phyloP scores from a whole-genome alignment of 495 filamentous ascomycete species.

The Podospora tetraspora region DNA sequence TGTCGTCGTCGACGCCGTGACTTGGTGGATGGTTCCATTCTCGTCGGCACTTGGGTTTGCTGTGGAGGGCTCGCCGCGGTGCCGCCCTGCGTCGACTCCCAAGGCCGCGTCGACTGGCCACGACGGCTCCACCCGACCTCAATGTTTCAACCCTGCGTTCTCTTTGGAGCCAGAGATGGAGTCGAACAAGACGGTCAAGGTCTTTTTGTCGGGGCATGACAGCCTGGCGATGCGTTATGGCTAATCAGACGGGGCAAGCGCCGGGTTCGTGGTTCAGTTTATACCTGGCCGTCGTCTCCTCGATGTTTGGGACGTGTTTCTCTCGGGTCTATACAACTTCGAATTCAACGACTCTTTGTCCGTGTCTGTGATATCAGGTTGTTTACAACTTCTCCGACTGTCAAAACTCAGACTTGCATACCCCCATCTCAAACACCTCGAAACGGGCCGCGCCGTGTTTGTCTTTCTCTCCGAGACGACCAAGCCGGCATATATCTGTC shows the following conservation, averaged over 20 bases:
- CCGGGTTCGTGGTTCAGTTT: not conserved
- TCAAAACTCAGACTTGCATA: not conserved
- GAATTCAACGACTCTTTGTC: not conserved
- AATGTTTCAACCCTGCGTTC: constrained; percentile 12
- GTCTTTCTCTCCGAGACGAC: not conserved
- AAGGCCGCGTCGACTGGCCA: constrained; percentile 14
- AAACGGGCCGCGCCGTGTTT: not conserved
- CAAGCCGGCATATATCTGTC: not conserved
- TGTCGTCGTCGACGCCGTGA: not conserved
- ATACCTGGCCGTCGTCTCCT: constrained; percentile 4
- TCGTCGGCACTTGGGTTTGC: not conserved
- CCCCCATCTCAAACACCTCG: not conserved
- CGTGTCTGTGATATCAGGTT: not conserved
- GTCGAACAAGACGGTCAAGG: not conserved
- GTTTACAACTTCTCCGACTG: not conserved
- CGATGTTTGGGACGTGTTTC: constrained; percentile 1
- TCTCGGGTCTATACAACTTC: not conserved
- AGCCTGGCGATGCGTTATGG: constrained; percentile 4
- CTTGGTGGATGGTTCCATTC: not conserved
- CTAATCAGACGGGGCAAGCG: constrained; percentile 4
- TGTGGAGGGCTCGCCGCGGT: not conserved
- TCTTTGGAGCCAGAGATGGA: constrained; percentile 10
- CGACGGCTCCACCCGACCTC: constrained; percentile 6
- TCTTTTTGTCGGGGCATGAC: not conserved
- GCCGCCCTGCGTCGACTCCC: not conserved